A percentile compares a stretch with the other conserved stretches of the same genome.
Evolutionary conservation across 108 stramenopile genomes (phyloP).

Genomic region (Skeletonema tropicum): DNA sequence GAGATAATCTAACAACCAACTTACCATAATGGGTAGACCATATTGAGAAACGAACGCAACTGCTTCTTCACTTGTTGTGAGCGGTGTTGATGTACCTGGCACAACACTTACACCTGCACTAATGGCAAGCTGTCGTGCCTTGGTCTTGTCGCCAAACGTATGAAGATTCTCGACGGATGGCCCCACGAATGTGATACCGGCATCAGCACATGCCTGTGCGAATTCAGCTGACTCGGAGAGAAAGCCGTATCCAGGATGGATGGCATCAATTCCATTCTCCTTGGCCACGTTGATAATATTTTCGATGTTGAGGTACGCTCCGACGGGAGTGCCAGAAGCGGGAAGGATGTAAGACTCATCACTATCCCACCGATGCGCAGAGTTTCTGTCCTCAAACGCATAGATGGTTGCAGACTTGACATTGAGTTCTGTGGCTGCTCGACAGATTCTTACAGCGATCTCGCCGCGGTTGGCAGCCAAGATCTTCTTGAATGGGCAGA

Average conservation of each 20-base stretch:
- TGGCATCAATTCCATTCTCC: conserved; percentile 58
- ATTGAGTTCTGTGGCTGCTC: conserved; percentile 48
- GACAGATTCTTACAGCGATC: conserved; percentile 36
- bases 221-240: conserved; percentile 76
- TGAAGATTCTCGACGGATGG: conserved; percentile 42
- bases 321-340: conserved; percentile 59
- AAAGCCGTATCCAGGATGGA: conserved; percentile 85
- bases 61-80: conserved; percentile 49
- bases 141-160: conserved; percentile 53
- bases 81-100: conserved; percentile 41
- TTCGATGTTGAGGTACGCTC: conserved; percentile 70
- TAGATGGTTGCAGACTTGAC: conserved; percentile 38
- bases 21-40: conserved; percentile 83
- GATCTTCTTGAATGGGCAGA: conserved; percentile 43
- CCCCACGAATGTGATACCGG: conserved; percentile 58
- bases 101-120: conserved; percentile 45
- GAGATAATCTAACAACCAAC: neutral
- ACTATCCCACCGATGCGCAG: conserved; percentile 43
- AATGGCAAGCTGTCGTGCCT: conserved; percentile 49
- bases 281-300: conserved; percentile 64
- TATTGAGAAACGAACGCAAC: conserved; percentile 69
- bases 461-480: conserved; percentile 49
- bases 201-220: conserved; percentile 53
- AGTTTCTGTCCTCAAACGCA: conserved; percentile 46
- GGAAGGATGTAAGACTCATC: conserved; percentile 50